These are phyloP conservation scores for Backusella circina DNA, from an alignment of 192 early-diverging fungal species.

Conservation along the genomic window DNA sequence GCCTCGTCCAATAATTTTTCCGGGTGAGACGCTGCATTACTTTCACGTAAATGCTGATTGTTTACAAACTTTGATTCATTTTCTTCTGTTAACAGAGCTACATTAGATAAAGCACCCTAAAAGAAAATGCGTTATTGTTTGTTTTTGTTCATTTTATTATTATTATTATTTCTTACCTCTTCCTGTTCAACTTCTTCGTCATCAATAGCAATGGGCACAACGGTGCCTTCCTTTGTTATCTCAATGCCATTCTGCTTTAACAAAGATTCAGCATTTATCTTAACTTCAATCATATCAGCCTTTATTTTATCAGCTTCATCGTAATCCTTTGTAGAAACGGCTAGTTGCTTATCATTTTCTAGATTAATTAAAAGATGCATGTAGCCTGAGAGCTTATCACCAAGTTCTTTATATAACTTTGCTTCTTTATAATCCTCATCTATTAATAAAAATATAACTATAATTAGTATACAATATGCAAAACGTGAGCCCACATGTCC, in stretches of 20 bases:
- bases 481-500: background rate
- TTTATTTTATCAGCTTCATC: constrained; percentile 67
- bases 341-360: constrained; percentile 49
- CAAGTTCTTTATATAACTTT: constrained; percentile 47
- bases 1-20: constrained; percentile 14
- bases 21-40: background rate
- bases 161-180: background rate
- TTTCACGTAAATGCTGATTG: background rate
- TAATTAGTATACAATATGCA: background rate
- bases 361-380: constrained; percentile 19
- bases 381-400: background rate
- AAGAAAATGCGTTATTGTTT: background rate
- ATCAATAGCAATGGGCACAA: background rate
- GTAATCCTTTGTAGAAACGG: constrained; percentile 64
- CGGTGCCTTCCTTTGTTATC: constrained; percentile 6
- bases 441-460: constrained; percentile 9
- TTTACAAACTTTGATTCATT: background rate
- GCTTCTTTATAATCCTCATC: constrained; percentile 61
- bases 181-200: background rate
- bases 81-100: background rate
- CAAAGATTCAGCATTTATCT: background rate
- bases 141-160: background rate
- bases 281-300: constrained; percentile 5
- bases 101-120: constrained; percentile 5
- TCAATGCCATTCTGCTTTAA: constrained; percentile 3